A percentile compares a stretch with the other conserved stretches of the same genome.
Evolutionary conservation across 106 monocot genomes (phyloP).

Genomic region (Acorus gramineus): DNA sequence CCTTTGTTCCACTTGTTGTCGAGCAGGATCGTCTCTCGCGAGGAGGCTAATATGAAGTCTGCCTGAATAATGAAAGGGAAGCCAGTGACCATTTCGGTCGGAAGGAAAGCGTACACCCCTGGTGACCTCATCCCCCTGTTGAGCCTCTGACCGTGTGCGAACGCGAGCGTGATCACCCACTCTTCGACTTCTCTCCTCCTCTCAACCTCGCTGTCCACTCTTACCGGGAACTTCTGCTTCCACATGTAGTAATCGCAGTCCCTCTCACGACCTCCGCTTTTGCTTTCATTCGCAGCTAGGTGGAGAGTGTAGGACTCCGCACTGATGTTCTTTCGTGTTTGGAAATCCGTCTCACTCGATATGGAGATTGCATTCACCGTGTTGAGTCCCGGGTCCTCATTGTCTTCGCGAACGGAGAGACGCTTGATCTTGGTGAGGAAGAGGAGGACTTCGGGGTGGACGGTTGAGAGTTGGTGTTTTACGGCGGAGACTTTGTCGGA

Average conservation of each 20-base stretch:
- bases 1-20: conserved; percentile 54
- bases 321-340: conserved; percentile 29
- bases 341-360: conserved; percentile 30
- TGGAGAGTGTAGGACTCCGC: conserved; percentile 40
- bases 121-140: conserved; percentile 18
- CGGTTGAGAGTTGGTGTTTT: conserved; percentile 27
- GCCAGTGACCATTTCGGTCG: conserved; percentile 46
- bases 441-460: conserved; percentile 45
- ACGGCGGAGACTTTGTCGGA: conserved; percentile 26
- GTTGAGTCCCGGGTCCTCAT: conserved; percentile 10
- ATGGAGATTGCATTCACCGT: conserved; percentile 31
- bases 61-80: conserved; percentile 54
- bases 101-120: conserved; percentile 43
- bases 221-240: conserved; percentile 57
- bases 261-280: conserved; percentile 1
- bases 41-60: conserved; percentile 46
- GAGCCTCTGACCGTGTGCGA: conserved; percentile 25
- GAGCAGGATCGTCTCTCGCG: conserved; percentile 38
- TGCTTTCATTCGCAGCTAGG: conserved; percentile 21
- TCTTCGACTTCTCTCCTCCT: conserved; percentile 39
- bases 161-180: conserved; percentile 43
- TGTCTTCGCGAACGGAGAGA: conserved; percentile 30
- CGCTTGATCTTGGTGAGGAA: conserved; percentile 45
- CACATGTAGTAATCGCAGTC: conserved; percentile 58
- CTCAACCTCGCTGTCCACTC: conserved; percentile 23